A percentile compares a stretch with the other conserved stretches of the same genome.
phyloP scores from a whole-genome alignment of 2,329 filamentous ascomycete species.

The Elsinoe ampelina region DNA sequence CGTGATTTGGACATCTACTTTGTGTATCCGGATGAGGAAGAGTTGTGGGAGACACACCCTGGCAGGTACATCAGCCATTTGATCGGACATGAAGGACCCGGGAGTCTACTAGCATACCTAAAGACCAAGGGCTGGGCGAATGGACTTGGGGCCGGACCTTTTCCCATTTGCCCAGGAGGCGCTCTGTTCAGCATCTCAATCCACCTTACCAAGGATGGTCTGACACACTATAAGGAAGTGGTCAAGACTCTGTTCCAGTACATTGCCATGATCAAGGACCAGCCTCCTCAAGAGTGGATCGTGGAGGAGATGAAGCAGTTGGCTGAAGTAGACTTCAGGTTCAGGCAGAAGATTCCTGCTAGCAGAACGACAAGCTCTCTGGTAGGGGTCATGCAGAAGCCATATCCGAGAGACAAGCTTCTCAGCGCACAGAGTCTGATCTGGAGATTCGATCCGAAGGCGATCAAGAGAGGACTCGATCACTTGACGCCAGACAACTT shows the following conservation, averaged over 20 bases:
- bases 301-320: constrained; percentile 85
- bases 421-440: constrained; percentile 71
- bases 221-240: constrained; percentile 74
- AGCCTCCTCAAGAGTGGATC: constrained; percentile 81
- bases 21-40: constrained; percentile 75
- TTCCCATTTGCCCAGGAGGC: constrained; percentile 68
- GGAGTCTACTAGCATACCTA: constrained; percentile 81
- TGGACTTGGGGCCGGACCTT: constrained; percentile 66
- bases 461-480: constrained; percentile 63
- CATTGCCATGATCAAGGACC: constrained; percentile 72
- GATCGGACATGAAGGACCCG: constrained; percentile 85
- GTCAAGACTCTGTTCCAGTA: constrained; percentile 85
- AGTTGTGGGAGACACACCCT: constrained; percentile 69
- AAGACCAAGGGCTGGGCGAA: constrained; percentile 89
- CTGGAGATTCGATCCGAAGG: constrained; percentile 68
- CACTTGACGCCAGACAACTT: constrained; percentile 83
- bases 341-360: constrained; percentile 84
- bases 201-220: constrained; percentile 72
- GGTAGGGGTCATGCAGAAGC: constrained; percentile 84
- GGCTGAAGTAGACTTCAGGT: constrained; percentile 89
- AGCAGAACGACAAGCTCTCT: constrained; percentile 80
- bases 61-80: constrained; percentile 80
- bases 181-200: constrained; percentile 73
- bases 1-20: constrained; percentile 73
- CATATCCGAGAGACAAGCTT: constrained; percentile 75